phyloP scores from a whole-genome alignment of 1,139 yeast genomes.

The Komagataea norvegica region DNA sequence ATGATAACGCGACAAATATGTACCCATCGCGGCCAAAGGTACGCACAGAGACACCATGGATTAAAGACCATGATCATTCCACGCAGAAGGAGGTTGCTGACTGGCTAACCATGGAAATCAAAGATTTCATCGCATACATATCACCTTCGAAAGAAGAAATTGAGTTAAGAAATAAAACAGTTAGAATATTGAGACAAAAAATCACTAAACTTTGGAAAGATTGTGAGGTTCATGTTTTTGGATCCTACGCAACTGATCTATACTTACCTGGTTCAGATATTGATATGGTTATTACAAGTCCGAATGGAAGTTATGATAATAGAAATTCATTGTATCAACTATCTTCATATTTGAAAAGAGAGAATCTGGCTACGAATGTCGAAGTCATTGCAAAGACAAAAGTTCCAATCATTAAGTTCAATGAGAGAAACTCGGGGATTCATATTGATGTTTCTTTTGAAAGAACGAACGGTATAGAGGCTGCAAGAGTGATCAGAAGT shows the following conservation, averaged over 20 bases:
- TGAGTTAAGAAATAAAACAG: constrained; percentile 60
- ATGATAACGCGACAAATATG: constrained; percentile 24
- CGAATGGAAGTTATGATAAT: constrained; percentile 58
- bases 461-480: constrained; percentile 76
- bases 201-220: constrained; percentile 71
- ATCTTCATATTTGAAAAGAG: constrained; percentile 62
- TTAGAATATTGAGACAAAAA: constrained; percentile 52
- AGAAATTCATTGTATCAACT: constrained; percentile 68
- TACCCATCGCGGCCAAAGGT: constrained; percentile 16
- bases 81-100: constrained; percentile 73
- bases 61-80: constrained; percentile 69
- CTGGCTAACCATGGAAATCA: constrained; percentile 84
- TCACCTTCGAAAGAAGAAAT: constrained; percentile 84
- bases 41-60: constrained; percentile 68
- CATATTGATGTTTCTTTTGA: constrained; percentile 93
- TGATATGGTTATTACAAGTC: constrained; percentile 83
- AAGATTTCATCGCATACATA: constrained; percentile 79
- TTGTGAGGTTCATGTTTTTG: constrained; percentile 83
- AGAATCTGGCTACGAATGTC: constrained; percentile 62
- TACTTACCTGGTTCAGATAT: constrained; percentile 96
- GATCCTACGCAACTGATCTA: constrained; percentile 91
- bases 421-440: constrained; percentile 65
- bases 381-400: constrained; percentile 90
- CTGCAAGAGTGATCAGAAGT: constrained; percentile 71
- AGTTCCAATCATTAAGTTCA: constrained; percentile 93